Conservation (phyloP, 257 asterid genomes). For the Apocynum venetum region DNA sequence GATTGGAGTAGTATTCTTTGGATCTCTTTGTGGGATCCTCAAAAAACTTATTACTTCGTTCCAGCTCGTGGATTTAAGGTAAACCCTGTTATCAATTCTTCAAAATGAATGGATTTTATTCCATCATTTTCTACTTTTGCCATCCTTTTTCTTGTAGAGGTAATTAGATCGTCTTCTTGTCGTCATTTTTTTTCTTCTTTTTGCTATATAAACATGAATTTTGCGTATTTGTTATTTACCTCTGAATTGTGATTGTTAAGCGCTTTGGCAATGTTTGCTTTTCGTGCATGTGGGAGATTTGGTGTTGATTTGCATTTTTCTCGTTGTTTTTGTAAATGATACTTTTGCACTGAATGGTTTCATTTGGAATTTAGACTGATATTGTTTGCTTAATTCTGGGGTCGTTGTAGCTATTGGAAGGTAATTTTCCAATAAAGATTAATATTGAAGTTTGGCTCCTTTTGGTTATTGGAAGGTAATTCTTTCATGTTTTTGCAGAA, state of each 20-base stretch:
- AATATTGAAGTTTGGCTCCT: background rate
- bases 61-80: conserved; percentile 4
- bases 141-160: background rate
- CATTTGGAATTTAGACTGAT: background rate
- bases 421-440: background rate
- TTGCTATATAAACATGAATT: background rate
- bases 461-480: background rate
- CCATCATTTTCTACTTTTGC: background rate
- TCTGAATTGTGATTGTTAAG: background rate
- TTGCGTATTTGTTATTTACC: background rate
- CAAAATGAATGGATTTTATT: background rate
- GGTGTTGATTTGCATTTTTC: no score
- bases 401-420: background rate
- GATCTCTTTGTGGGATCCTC: background rate
- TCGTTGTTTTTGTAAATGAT: background rate
- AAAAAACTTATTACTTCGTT: background rate
- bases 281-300: background rate
- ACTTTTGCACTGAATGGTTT: background rate
- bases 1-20: background rate
- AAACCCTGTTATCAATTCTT: background rate
- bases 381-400: background rate
- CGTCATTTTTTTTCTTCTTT: background rate
- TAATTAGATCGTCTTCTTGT: background rate
- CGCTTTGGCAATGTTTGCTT: background rate
- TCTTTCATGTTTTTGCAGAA: background rate